These are phyloP conservation scores for Antrodiella citrinella DNA, from an alignment of 768 basidiomycete genomes.

Conservation along the genomic window DNA sequence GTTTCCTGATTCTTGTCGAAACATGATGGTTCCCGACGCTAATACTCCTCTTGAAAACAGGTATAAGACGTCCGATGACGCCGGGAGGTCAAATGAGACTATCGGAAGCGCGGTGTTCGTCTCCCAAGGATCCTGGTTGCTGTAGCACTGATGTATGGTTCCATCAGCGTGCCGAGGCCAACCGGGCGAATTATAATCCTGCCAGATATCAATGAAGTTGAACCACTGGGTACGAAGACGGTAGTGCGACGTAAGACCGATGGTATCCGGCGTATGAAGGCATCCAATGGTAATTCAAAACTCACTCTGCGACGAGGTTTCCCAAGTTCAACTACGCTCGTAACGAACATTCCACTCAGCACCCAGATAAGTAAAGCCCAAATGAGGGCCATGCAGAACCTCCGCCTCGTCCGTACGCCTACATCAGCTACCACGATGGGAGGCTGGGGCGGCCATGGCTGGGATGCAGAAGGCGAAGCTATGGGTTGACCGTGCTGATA, in stretches of 20 bases:
- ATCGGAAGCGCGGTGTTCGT: neutral
- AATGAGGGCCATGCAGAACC: constrained; percentile 17
- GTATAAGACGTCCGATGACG: constrained; percentile 12
- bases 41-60: constrained; percentile 10
- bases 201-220: neutral
- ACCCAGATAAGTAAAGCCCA: constrained; percentile 14
- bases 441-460: constrained; percentile 1
- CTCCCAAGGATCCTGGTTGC: constrained; percentile 3
- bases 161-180: constrained; percentile 11
- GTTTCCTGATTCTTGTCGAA: constrained; percentile 4
- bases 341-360: constrained; percentile 5
- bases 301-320: neutral
- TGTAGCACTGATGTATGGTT: constrained; percentile 10
- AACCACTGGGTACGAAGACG: neutral
- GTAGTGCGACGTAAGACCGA: neutral
- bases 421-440: constrained; percentile 5
- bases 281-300: neutral
- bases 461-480: neutral
- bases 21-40: constrained; percentile 9
- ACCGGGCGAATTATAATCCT: neutral
- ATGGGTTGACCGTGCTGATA: constrained; percentile 1
- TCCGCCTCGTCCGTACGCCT: constrained; percentile 4
- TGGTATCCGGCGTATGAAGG: neutral
- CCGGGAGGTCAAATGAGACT: constrained; percentile 11
- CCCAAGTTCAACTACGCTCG: constrained; percentile 6